These are phyloP conservation scores for Neoboletus subvelutipes DNA, from an alignment of 768 basidiomycete genomes.

Conservation along the genomic window DNA sequence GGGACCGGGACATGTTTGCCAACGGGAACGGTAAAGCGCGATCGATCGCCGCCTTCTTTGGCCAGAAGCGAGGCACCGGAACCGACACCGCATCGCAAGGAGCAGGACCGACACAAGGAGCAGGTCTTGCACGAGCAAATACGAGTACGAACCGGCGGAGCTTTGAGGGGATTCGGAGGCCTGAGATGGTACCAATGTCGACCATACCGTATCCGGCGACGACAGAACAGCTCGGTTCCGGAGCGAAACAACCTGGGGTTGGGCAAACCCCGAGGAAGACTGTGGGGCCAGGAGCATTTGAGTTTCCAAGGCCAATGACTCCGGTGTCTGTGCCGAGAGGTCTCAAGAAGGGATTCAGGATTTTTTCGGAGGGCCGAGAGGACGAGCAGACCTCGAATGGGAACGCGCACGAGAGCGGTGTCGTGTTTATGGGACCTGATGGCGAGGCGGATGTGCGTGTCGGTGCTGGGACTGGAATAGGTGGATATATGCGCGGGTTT, in stretches of 20 bases:
- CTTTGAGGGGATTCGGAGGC: conserved; percentile 26
- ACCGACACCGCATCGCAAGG: background rate
- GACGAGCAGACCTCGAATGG: conserved; percentile 1
- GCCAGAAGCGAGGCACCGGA: conserved; percentile 16
- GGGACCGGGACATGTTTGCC: conserved; percentile 3
- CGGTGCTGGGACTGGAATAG: conserved; percentile 1
- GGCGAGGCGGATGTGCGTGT: background rate
- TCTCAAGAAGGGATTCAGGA: conserved; percentile 9
- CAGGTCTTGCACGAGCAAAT: conserved; percentile 5
- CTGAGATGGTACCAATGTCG: conserved; percentile 22
- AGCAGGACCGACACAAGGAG: conserved; percentile 1
- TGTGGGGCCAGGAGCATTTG: conserved; percentile 3
- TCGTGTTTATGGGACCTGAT: conserved; percentile 3
- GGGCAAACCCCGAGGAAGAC: conserved; percentile 23
- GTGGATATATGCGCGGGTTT: conserved; percentile 28
- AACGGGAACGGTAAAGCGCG: conserved; percentile 15
- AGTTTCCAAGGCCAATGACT: conserved; percentile 20
- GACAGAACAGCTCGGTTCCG: conserved; percentile 2
- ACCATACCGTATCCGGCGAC: conserved; percentile 22
- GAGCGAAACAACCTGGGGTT: background rate
- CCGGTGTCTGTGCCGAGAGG: conserved; percentile 17
- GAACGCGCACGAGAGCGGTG: background rate
- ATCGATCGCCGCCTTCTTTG: conserved; percentile 24
- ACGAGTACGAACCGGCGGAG: conserved; percentile 13
- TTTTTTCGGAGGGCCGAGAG: conserved; percentile 4